Evolutionary conservation across 371 early-diverging fungal species (phyloP).

Genomic region (Mucor circinelloides): DNA sequence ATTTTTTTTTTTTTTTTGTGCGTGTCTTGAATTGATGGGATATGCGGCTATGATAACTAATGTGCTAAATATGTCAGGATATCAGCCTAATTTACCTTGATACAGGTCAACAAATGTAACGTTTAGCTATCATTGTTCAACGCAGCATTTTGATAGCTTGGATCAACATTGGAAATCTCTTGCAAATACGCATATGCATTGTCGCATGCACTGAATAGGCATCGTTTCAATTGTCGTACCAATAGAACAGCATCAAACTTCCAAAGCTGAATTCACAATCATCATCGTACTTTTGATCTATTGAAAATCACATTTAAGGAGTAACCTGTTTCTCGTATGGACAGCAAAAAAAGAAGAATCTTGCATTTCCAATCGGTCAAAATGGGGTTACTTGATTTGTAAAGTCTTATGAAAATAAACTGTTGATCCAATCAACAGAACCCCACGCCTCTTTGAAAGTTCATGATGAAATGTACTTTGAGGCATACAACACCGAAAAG

Average conservation of each 20-base stretch:
- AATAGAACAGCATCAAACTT: background rate
- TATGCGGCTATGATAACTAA: background rate
- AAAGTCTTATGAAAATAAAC: background rate
- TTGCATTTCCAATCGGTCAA: background rate
- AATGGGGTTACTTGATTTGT: background rate
- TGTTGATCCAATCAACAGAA: background rate
- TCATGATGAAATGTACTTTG: background rate
- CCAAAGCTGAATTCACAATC: no score
- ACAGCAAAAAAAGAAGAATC: background rate
- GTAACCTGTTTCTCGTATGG: background rate
- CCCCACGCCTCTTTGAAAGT: background rate
- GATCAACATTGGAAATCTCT: background rate
- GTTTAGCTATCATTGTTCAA: background rate
- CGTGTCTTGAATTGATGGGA: background rate
- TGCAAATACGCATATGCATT: background rate
- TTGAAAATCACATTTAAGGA: background rate
- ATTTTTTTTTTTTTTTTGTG: background rate
- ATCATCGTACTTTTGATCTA: background rate
- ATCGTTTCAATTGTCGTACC: background rate
- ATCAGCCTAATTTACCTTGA: background rate
- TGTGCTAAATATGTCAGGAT: background rate
- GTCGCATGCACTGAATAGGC: no score
- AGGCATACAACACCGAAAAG: background rate
- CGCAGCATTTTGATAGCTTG: background rate
- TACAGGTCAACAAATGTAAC: background rate